phyloP scores from a whole-genome alignment of 345 rosid species.

The Euphorbia peplus region DNA sequence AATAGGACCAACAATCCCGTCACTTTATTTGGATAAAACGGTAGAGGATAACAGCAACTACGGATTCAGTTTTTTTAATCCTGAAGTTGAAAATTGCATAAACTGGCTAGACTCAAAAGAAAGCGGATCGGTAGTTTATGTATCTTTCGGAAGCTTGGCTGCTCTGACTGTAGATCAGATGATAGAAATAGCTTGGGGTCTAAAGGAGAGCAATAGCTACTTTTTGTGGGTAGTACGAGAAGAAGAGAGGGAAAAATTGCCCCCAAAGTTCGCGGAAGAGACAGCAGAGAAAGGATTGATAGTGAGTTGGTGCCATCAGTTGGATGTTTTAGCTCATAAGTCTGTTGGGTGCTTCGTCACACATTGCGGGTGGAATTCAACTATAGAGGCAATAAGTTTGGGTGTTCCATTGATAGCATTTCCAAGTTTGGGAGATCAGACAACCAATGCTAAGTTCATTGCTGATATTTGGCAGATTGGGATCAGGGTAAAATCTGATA shows the following conservation, averaged over 20 bases:
- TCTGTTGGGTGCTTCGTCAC: constrained; percentile 20
- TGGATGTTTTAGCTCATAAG: constrained; percentile 15
- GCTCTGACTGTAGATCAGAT: constrained; percentile 35
- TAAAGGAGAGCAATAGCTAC: constrained; percentile 20
- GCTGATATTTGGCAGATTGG: constrained; percentile 31
- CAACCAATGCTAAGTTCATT: constrained; percentile 22
- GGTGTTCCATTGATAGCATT: constrained; percentile 26
- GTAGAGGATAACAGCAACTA: constrained; percentile 40
- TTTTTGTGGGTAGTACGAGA: constrained; percentile 58
- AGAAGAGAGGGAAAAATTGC: constrained; percentile 43
- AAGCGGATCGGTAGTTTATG: constrained; percentile 43
- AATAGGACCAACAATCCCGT: constrained; percentile 67
- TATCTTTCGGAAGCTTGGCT: constrained; percentile 64
- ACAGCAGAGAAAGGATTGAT: background rate
- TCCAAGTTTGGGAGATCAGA: constrained; percentile 22
- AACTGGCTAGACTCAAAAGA: constrained; percentile 48
- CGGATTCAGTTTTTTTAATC: constrained; percentile 29
- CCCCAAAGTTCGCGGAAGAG: constrained; percentile 20
- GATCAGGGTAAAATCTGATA: constrained; percentile 7
- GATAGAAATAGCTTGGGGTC: constrained; percentile 46
- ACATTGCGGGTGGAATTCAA: constrained; percentile 28
- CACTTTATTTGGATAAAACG: constrained; percentile 35
- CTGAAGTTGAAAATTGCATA: background rate
- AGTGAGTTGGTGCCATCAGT: constrained; percentile 8
- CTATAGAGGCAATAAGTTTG: constrained; percentile 23